phyloP scores from a whole-genome alignment of 208 protist genomes.

The Acanthamoeba lenticulata region DNA sequence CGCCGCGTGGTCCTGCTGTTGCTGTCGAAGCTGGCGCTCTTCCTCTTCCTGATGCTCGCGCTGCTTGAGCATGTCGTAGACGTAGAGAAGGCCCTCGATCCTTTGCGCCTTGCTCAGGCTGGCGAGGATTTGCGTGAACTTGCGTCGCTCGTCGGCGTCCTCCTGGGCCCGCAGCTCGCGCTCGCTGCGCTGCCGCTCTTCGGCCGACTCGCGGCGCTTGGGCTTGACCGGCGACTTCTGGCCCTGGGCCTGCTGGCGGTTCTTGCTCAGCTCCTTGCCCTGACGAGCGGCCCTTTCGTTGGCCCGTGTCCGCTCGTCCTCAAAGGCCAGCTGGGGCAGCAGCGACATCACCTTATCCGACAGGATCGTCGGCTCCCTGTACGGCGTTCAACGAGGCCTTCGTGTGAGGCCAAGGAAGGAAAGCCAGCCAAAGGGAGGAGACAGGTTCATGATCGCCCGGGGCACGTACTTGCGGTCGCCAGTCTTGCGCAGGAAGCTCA shows the following conservation, averaged over 20 bases:
- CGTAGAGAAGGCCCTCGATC: conserved; percentile 14
- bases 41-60: background rate
- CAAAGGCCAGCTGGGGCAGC: conserved; percentile 24
- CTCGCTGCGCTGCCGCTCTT: background rate
- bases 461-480: background rate
- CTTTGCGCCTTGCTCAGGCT: background rate
- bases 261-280: background rate
- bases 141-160: background rate
- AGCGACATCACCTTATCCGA: background rate
- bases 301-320: background rate
- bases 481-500: background rate
- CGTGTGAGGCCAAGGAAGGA: too few species aligned
- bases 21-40: background rate
- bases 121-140: background rate
- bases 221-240: background rate
- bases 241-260: background rate
- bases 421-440: too few species aligned
- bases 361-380: background rate
- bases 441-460: too few species aligned
- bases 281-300: background rate
- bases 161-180: background rate
- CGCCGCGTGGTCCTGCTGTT: background rate
- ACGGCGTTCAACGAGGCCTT: background rate
- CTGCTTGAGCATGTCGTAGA: background rate
- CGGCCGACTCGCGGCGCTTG: conserved; percentile 23